These are phyloP conservation scores for Kodamaea sp. DNA, from an alignment of 1,139 yeast species.

Conservation along the genomic window DNA sequence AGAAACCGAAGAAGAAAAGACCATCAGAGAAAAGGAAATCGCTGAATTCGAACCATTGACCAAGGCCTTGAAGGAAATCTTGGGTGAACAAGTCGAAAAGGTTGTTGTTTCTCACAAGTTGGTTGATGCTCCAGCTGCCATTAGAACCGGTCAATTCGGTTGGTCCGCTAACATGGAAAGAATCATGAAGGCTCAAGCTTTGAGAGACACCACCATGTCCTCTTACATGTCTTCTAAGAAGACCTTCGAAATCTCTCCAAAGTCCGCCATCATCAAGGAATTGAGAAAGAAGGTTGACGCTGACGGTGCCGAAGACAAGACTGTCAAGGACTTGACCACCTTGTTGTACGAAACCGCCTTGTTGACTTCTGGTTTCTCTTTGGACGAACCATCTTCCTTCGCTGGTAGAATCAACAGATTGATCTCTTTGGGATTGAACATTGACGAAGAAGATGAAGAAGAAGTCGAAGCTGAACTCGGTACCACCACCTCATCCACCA, in stretches of 20 bases:
- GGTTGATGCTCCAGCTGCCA: conserved; percentile 99
- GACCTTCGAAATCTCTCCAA: conserved; percentile 98
- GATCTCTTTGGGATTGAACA: conserved; percentile 96
- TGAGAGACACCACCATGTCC: conserved; percentile 98
- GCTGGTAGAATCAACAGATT: conserved; percentile 98
- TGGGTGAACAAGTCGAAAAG: conserved; percentile 99
- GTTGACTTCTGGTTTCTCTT: conserved; percentile 97
- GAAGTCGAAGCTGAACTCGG: conserved; percentile 47
- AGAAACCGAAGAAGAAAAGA: conserved; percentile 98
- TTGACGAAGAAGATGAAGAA: conserved; percentile 81
- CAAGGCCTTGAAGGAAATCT: conserved; percentile 92
- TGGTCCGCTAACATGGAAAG: conserved; percentile 99
- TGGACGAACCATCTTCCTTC: conserved; percentile 97
- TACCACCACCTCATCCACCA: conserved; percentile 52
- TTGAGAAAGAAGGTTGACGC: conserved; percentile 95
- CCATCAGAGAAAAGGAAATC: conserved; percentile 86
- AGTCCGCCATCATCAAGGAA: conserved; percentile 91
- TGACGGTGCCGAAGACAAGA: conserved; percentile 97
- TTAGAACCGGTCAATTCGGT: conserved; percentile 99
- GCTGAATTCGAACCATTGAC: conserved; percentile 93
- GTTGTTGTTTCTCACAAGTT: conserved; percentile 97
- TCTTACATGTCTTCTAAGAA: conserved; percentile 99
- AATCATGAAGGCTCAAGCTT: conserved; percentile 99
- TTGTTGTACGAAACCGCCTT: conserved; percentile 96
- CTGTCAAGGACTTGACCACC: conserved; percentile 96